phyloP scores from a whole-genome alignment of 345 rosid species.

The Gossypium raimondii region DNA sequence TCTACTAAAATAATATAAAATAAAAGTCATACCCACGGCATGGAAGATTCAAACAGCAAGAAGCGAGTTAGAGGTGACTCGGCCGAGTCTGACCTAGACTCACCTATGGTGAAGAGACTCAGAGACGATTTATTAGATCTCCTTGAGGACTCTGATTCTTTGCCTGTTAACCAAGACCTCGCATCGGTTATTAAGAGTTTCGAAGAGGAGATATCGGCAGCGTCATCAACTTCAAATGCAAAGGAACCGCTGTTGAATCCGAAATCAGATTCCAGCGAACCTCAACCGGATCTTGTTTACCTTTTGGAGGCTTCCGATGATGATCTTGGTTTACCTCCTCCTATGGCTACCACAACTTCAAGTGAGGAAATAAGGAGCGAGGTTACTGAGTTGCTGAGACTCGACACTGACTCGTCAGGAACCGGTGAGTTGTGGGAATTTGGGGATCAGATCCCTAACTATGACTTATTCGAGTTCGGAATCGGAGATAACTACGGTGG shows the following conservation, averaged over 20 bases:
- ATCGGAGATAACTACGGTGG: constrained; percentile 25
- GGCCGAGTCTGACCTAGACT: constrained; percentile 26
- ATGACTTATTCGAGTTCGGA: constrained; percentile 45
- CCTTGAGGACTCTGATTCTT: constrained; percentile 50
- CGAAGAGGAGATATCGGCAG: constrained; percentile 46
- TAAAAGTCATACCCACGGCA: constrained; percentile 10
- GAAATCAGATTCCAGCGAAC: constrained; percentile 24
- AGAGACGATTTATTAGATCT: constrained; percentile 54
- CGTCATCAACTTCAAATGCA: not conserved
- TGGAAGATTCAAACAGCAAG: constrained; percentile 35
- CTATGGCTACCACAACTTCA: constrained; percentile 17
- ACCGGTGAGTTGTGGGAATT: constrained; percentile 40
- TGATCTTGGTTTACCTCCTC: constrained; percentile 87
- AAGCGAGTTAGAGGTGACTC: constrained; percentile 49
- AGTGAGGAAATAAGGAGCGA: constrained; percentile 29
- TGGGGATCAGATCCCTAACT: constrained; percentile 37
- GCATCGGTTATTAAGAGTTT: constrained; percentile 75
- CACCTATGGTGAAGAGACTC: constrained; percentile 49
- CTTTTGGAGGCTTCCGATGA: constrained; percentile 87
- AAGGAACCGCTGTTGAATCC: constrained; percentile 16
- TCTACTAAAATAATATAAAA: not conserved
- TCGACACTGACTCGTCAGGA: constrained; percentile 29
- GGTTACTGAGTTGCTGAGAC: constrained; percentile 25
- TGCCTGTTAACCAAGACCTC: constrained; percentile 43
- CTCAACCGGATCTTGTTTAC: constrained; percentile 62